These are phyloP conservation scores for Botrytis aclada DNA, from an alignment of 2,329 filamentous ascomycete genomes.

Conservation along the genomic window DNA sequence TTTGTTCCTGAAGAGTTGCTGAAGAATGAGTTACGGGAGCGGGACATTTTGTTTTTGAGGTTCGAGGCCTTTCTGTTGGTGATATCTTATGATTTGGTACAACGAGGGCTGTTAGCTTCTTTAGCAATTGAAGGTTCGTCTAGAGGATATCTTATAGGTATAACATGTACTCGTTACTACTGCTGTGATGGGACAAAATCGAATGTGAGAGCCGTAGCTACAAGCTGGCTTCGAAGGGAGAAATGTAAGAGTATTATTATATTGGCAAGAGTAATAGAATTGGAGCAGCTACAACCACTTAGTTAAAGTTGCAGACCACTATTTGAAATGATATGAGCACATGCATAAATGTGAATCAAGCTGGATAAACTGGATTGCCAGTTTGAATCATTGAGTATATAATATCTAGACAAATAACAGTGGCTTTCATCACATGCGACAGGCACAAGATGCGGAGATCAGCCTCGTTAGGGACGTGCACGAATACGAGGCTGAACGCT, in stretches of 20 bases:
- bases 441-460: neutral
- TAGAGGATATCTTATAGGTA: neutral
- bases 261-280: neutral
- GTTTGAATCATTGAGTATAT: neutral
- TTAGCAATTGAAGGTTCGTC: neutral
- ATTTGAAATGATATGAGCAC: neutral
- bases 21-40: constrained; percentile 10
- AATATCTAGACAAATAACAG: neutral
- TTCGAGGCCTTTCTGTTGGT: neutral
- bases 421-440: constrained; percentile 15
- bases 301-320: neutral
- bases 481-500: constrained; percentile 1
- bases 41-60: constrained; percentile 10
- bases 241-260: neutral
- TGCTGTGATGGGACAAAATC: neutral
- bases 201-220: neutral
- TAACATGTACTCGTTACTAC: neutral
- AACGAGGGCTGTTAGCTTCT: neutral
- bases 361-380: neutral
- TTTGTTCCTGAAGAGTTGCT: constrained; percentile 1
- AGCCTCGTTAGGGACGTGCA: constrained; percentile 16
- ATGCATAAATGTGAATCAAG: neutral
- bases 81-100: neutral
- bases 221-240: neutral
- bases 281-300: neutral